phyloP scores from a whole-genome alignment of 2,329 filamentous ascomycete genomes.

The Coniochaeta pulveracea region DNA sequence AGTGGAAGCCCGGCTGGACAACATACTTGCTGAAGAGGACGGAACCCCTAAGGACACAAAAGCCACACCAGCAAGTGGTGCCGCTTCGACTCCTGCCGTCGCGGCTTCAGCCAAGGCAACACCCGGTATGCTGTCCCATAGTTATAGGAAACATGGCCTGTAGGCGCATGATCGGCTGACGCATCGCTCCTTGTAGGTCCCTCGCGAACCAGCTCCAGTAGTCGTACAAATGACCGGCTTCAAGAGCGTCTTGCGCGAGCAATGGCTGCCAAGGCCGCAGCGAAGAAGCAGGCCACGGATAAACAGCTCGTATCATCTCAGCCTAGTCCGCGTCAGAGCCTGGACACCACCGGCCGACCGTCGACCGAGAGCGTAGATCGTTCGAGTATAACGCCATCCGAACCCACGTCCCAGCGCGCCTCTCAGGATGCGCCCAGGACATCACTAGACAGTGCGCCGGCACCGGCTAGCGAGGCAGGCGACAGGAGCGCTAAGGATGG shows the following conservation, averaged over 20 bases:
- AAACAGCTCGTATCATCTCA: slow-evolving; percentile 24
- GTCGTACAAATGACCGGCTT: slow-evolving; percentile 63
- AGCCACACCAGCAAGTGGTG: slow-evolving; percentile 14
- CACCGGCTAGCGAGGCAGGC: not conserved
- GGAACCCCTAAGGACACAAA: slow-evolving; percentile 26
- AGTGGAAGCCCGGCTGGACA: slow-evolving; percentile 86
- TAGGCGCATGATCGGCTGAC: slow-evolving; percentile 1
- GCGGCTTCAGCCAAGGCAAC: slow-evolving; percentile 22
- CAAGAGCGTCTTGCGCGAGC: slow-evolving; percentile 86
- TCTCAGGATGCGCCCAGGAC: slow-evolving; percentile 13
- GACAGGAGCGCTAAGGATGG: not conserved
- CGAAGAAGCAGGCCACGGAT: slow-evolving; percentile 28
- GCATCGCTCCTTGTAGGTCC: slow-evolving; percentile 20
- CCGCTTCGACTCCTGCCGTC: slow-evolving; percentile 17
- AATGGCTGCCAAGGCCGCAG: slow-evolving; percentile 56
- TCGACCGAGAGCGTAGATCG: slow-evolving; percentile 18
- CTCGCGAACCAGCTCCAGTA: slow-evolving; percentile 54
- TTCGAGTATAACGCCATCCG: slow-evolving; percentile 5
- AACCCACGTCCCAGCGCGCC: slow-evolving; percentile 10
- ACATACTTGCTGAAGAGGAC: slow-evolving; percentile 74
- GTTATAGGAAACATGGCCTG: too few species aligned
- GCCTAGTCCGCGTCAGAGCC: slow-evolving; percentile 29
- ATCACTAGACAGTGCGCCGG: slow-evolving; percentile 5
- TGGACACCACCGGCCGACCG: slow-evolving; percentile 20
- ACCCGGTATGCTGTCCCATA: slow-evolving; percentile 15